Conservation (phyloP, 1,139 yeast genomes). For the Blastobotrys illinoisensis region DNA sequence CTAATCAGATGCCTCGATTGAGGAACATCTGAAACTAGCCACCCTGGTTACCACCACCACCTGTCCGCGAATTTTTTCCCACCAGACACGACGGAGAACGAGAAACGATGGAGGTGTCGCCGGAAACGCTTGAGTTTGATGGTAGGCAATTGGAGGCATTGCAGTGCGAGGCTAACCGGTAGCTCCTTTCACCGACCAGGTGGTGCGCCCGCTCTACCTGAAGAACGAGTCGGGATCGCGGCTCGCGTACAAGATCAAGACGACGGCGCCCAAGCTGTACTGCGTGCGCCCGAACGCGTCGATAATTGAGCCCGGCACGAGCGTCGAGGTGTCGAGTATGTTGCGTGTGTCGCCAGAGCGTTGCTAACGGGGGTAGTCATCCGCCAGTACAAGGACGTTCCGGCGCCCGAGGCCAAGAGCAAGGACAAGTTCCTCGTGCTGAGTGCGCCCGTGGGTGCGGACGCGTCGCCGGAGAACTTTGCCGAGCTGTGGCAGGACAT, state of each 20-base stretch:
- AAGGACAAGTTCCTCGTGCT: constrained; percentile 91
- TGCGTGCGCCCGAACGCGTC: constrained; percentile 96
- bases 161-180: neutral
- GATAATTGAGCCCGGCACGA: constrained; percentile 65
- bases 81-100: neutral
- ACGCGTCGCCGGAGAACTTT: constrained; percentile 35
- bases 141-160: constrained; percentile 46
- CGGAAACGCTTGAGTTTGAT: constrained; percentile 59
- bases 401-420: constrained; percentile 66
- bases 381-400: constrained; percentile 78
- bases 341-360: neutral
- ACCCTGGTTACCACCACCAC: constrained; percentile 2
- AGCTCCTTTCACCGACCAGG: constrained; percentile 62
- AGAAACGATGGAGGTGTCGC: constrained; percentile 52
- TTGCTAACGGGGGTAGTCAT: constrained; percentile 39
- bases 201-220: constrained; percentile 64
- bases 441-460: constrained; percentile 58
- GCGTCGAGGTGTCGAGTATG: constrained; percentile 57
- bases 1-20: neutral
- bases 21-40: neutral
- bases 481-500: constrained; percentile 69
- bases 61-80: too few relatives aligned
- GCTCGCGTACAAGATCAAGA: constrained; percentile 91
- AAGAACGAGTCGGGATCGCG: constrained; percentile 55
- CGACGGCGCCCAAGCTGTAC: constrained; percentile 95